Percentiles rank a stretch among this genome's conserved stretches.
Conservation (phyloP, 2,329 filamentous ascomycete species). For the Paecilomyces sp. region DNA sequence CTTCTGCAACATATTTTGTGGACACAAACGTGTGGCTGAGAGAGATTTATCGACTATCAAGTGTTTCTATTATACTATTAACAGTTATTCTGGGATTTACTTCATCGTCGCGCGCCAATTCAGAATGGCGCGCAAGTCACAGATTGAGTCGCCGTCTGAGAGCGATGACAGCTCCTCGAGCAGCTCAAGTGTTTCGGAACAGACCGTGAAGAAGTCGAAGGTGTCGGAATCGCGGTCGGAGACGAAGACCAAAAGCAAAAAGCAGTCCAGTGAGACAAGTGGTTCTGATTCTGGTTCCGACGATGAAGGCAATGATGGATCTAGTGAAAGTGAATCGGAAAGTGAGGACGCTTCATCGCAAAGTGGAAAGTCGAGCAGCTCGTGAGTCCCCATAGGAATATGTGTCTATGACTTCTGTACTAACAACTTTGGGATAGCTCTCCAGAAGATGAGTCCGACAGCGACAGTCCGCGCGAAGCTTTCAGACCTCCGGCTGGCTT, state of each 20-base stretch:
- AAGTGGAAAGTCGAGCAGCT: constrained; percentile 7
- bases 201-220: constrained; percentile 14
- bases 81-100: background rate
- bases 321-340: constrained; percentile 13
- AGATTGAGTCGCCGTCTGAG: constrained; percentile 13
- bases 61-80: background rate
- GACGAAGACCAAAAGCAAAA: constrained; percentile 3
- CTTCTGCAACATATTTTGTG: background rate
- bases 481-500: constrained; percentile 40
- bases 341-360: constrained; percentile 10
- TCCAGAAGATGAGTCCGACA: constrained; percentile 10
- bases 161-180: constrained; percentile 14
- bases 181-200: constrained; percentile 19
- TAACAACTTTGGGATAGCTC: constrained; percentile 2
- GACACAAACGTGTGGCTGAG: background rate
- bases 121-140: constrained; percentile 18
- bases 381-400: background rate
- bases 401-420: background rate
- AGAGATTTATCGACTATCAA: background rate
- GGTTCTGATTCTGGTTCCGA: constrained; percentile 13
- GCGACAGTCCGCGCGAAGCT: constrained; percentile 23
- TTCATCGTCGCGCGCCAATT: constrained; percentile 1
- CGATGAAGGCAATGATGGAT: constrained; percentile 12
- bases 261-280: constrained; percentile 5
- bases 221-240: constrained; percentile 7